Evolutionary conservation across 768 basidiomycete genomes (phyloP).

Genomic region (Xanthoconium stramineum): DNA sequence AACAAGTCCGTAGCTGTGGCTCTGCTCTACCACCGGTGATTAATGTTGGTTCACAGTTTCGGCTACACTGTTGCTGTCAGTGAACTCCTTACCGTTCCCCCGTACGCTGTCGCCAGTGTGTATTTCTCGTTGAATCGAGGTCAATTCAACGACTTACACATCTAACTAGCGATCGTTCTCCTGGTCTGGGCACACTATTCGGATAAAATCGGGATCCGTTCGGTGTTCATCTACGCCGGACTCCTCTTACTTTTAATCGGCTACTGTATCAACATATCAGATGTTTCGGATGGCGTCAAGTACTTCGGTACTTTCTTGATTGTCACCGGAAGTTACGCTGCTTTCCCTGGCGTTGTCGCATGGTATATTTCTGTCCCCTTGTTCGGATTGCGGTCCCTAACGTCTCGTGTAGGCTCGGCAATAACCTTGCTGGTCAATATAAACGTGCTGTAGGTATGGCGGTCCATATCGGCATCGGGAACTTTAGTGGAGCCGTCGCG

Average conservation of each 20-base stretch:
- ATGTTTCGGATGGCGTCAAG: constrained; percentile 50
- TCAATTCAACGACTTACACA: not conserved
- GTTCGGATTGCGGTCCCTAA: not conserved
- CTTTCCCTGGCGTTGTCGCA: constrained; percentile 56
- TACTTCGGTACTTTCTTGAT: constrained; percentile 73
- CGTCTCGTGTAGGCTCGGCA: constrained; percentile 44
- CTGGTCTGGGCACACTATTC: constrained; percentile 55
- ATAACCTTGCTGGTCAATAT: constrained; percentile 59
- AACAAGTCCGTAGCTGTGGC: constrained; percentile 32
- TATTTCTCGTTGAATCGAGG: not conserved
- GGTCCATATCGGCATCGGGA: constrained; percentile 49
- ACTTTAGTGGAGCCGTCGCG: constrained; percentile 62
- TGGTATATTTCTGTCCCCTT: constrained; percentile 43
- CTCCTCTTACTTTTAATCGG: constrained; percentile 53
- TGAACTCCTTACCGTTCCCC: constrained; percentile 67
- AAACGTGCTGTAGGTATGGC: constrained; percentile 70
- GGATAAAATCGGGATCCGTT: constrained; percentile 53
- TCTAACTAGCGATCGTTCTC: constrained; percentile 45
- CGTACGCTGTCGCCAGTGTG: constrained; percentile 62
- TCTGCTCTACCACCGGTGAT: not conserved
- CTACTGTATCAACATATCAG: constrained; percentile 61
- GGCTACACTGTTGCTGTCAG: constrained; percentile 54
- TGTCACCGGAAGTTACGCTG: constrained; percentile 56
- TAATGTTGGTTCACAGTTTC: constrained; percentile 40
- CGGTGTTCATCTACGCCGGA: constrained; percentile 54